Evolutionary conservation across 2,329 filamentous ascomycete genomes (phyloP).

Genomic region (Atkinsonella texensis): DNA sequence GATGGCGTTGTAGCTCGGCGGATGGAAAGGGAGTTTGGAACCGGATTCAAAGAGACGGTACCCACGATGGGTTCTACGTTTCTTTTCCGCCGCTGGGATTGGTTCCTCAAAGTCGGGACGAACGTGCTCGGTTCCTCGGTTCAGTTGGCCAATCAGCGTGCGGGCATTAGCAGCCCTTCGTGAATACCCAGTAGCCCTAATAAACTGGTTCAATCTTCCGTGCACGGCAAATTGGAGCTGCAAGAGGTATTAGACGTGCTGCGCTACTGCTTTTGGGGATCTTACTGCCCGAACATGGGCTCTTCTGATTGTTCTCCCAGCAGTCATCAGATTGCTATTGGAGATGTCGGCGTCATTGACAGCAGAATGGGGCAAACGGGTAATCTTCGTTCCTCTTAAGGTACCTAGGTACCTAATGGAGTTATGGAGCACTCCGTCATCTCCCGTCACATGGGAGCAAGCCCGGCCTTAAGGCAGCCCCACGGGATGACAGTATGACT

Average conservation of each 20-base stretch:
- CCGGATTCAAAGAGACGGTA: neutral
- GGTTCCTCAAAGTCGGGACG: conserved; percentile 11
- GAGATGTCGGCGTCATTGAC: neutral
- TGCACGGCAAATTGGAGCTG: neutral
- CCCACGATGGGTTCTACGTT: conserved; percentile 1
- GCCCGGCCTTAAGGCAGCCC: neutral
- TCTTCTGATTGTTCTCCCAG: neutral
- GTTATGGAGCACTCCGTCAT: neutral
- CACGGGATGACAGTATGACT: neutral
- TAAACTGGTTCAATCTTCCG: conserved; percentile 6
- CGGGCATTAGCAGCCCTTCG: conserved; percentile 7
- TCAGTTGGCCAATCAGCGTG: conserved; percentile 21
- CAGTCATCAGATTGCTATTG: neutral
- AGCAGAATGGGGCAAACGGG: neutral
- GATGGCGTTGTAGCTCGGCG: conserved; percentile 1
- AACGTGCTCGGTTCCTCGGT: conserved; percentile 23
- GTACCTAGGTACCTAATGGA: no score
- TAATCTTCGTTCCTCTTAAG: conserved; percentile 1
- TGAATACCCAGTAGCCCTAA: neutral
- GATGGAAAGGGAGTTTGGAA: neutral
- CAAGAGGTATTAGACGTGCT: no score
- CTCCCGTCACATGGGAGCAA: neutral
- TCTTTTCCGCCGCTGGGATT: conserved; percentile 7
- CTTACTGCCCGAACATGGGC: no score
- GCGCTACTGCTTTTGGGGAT: no score